Evolutionary conservation across 352 stramenopile genomes (phyloP).

Genomic region (Pythium scleroteichum): DNA sequence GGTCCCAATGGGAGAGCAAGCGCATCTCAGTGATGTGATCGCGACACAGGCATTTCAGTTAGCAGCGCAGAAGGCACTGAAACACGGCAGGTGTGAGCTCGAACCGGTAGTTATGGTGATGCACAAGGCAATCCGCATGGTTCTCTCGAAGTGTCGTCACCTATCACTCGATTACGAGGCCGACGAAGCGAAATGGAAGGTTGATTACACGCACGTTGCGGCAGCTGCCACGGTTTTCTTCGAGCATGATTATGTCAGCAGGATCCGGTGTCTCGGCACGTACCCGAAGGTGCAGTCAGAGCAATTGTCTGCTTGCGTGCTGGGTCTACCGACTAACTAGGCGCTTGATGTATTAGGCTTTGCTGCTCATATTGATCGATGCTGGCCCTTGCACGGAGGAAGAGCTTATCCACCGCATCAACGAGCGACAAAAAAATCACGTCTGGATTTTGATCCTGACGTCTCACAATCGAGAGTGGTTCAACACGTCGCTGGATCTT

Average conservation of each 20-base stretch:
- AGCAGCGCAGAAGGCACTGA: conserved; percentile 13
- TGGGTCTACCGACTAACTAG: neutral
- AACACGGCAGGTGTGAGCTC: conserved; percentile 16
- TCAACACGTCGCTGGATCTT: conserved; percentile 21
- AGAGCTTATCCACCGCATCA: conserved; percentile 12
- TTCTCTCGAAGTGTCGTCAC: conserved; percentile 2
- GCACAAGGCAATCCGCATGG: conserved; percentile 1
- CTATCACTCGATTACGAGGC: conserved; percentile 1
- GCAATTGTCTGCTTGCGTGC: no score
- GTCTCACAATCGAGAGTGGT: conserved; percentile 9
- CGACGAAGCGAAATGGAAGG: neutral
- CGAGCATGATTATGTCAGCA: conserved; percentile 22
- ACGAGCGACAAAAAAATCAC: conserved; percentile 15
- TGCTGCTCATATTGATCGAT: conserved; percentile 26
- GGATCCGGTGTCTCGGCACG: conserved; percentile 15
- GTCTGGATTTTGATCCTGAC: conserved; percentile 23
- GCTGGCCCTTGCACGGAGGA: conserved; percentile 23
- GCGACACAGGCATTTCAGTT: conserved; percentile 19
- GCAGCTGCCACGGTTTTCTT: conserved; percentile 9
- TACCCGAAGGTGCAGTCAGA: neutral
- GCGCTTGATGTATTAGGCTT: conserved; percentile 5
- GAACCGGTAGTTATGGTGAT: conserved; percentile 11
- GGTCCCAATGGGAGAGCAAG: neutral
- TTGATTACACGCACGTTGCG: conserved; percentile 18
- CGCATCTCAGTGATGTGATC: conserved; percentile 3